These are phyloP conservation scores for Syzygium syzygioides DNA, from an alignment of 441 rosid species.

Conservation along the genomic window DNA sequence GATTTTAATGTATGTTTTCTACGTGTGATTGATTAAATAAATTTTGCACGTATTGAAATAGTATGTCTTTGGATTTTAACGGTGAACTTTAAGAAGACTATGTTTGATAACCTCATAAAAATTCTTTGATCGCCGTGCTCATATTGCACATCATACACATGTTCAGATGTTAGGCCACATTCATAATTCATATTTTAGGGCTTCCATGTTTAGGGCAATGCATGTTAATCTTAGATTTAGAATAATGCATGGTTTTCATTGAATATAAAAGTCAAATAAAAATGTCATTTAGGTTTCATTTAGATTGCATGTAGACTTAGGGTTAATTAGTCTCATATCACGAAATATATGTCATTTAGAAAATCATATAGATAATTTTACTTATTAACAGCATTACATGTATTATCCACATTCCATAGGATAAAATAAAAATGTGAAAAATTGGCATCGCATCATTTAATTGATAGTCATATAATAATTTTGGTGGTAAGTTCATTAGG, in stretches of 20 bases:
- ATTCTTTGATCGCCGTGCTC: too few species aligned
- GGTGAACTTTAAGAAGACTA: too few species aligned
- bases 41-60: too few species aligned
- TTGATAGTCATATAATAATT: neutral
- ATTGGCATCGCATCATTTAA: neutral
- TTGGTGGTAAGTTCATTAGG: neutral
- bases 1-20: too few species aligned
- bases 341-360: neutral
- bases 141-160: too few species aligned
- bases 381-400: neutral
- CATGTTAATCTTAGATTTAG: neutral
- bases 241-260: neutral
- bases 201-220: neutral
- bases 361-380: neutral
- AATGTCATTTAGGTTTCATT: neutral
- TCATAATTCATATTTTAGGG: neutral
- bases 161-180: too few species aligned
- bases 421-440: too few species aligned
- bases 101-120: too few species aligned
- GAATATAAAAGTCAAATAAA: neutral
- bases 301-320: neutral
- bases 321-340: neutral
- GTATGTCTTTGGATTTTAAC: too few species aligned
- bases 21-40: too few species aligned
- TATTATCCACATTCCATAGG: neutral